phyloP scores from a whole-genome alignment of 73 alveolate species.

The Stentor roeselii region DNA sequence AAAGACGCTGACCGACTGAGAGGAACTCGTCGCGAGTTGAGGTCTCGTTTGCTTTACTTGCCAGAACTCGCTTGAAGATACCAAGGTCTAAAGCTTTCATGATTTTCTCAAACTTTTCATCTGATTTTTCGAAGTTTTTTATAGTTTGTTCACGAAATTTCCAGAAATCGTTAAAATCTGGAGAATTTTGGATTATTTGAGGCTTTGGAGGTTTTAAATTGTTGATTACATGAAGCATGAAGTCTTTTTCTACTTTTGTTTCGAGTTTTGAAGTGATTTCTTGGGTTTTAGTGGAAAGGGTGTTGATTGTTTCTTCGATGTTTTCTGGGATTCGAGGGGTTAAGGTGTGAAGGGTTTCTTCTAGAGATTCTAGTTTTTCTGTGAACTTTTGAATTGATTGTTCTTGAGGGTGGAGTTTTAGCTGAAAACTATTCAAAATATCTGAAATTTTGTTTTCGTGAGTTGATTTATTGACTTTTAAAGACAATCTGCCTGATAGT shows the following conservation, averaged over 20 bases:
- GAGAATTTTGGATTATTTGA: not conserved
- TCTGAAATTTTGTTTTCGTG: not conserved
- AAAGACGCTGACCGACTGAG: no score
- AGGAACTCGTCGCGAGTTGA: no score
- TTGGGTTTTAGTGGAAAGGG: not conserved
- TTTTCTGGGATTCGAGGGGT: not conserved
- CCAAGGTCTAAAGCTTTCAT: no score
- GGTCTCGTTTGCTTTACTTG: no score
- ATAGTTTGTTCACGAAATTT: no score
- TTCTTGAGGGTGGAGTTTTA: not conserved
- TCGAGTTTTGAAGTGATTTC: not conserved
- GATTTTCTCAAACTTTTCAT: no score
- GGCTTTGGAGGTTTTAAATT: not conserved
- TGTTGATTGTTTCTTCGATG: not conserved
- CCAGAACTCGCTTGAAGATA: no score
- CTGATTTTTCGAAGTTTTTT: no score
- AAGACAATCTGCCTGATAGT: not conserved
- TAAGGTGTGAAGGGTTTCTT: not conserved
- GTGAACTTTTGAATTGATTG: not conserved
- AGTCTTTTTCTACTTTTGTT: not conserved
- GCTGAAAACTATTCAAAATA: no score
- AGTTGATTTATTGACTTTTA: not conserved
- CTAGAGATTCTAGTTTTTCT: not conserved
- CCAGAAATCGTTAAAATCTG: no score
- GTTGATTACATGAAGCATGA: no score